Evolutionary conservation across 176 grass and related monocot genomes (phyloP).

Genomic region (Cymbopogon citratus): DNA sequence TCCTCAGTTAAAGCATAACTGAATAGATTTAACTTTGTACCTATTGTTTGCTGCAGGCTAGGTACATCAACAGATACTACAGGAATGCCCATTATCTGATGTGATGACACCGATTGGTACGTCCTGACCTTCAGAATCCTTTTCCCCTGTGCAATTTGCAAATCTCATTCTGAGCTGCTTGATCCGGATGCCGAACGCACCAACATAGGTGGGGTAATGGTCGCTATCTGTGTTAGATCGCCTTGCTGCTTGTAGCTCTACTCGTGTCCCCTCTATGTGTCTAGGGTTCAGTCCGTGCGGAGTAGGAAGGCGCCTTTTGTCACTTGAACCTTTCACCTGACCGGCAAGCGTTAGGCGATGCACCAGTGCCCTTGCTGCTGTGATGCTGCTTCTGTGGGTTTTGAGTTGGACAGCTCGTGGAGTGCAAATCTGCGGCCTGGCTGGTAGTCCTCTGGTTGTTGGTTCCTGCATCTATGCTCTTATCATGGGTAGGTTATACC

Average conservation of each 20-base stretch:
- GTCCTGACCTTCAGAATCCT: not conserved
- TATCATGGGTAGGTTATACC: too few species aligned
- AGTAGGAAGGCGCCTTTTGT: not conserved
- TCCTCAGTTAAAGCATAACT: too few species aligned
- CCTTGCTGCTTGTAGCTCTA: not conserved
- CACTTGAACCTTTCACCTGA: not conserved
- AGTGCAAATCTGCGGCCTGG: too few species aligned
- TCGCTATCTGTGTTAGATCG: not conserved
- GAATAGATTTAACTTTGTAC: too few species aligned
- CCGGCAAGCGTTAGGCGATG: not conserved
- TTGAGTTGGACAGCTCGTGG: too few species aligned
- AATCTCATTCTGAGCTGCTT: not conserved
- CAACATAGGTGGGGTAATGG: not conserved
- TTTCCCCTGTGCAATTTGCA: too few species aligned
- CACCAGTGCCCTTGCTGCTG: too few species aligned
- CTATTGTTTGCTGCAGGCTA: too few species aligned
- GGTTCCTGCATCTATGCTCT: too few species aligned
- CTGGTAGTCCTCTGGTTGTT: too few species aligned
- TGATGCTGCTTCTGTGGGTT: too few species aligned
- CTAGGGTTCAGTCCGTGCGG: not conserved
- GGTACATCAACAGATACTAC: conserved; percentile 38
- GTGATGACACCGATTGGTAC: conserved; percentile 5
- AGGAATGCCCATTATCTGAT: conserved; percentile 55
- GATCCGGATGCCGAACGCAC: not conserved
- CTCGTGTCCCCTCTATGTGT: not conserved